Conservation (phyloP, 2,329 filamentous ascomycete species). For the Penicillium sp. region DNA sequence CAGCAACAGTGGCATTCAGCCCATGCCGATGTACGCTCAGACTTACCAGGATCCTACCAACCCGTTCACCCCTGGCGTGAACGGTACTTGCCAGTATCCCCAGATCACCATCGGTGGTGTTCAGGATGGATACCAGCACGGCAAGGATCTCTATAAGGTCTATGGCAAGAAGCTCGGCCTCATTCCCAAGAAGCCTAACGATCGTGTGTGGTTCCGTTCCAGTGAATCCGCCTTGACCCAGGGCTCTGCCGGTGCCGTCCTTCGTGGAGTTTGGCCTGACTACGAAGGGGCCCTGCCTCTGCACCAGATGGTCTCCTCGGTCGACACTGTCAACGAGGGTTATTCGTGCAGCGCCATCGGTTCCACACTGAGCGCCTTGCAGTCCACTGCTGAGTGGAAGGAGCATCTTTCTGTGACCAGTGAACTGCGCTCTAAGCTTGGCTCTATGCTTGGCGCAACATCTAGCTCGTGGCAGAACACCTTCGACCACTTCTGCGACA, state of each 20-base stretch:
- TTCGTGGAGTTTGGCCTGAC: conserved; percentile 47
- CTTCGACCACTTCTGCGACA: conserved; percentile 50
- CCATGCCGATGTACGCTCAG: conserved; percentile 44
- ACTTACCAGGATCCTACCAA: conserved; percentile 46
- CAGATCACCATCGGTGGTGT: conserved; percentile 49
- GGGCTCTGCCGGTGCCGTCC: conserved; percentile 44
- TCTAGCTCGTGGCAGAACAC: conserved; percentile 40
- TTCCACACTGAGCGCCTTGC: conserved; percentile 32
- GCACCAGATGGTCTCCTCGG: conserved; percentile 44
- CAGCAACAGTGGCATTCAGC: conserved; percentile 22
- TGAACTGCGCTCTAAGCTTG: conserved; percentile 37
- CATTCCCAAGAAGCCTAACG: conserved; percentile 38
- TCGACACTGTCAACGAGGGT: conserved; percentile 47
- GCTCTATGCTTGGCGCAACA: conserved; percentile 41
- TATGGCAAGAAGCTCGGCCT: conserved; percentile 43
- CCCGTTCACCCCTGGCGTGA: conserved; percentile 42
- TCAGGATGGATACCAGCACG: conserved; percentile 47
- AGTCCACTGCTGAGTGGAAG: conserved; percentile 43
- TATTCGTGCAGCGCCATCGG: conserved; percentile 41
- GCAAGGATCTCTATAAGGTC: conserved; percentile 42
- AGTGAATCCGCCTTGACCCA: conserved; percentile 46
- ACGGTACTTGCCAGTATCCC: conserved; percentile 48
- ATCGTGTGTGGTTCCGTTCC: conserved; percentile 46
- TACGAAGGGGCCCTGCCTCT: conserved; percentile 42
- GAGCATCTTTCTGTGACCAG: conserved; percentile 43